Evolutionary conservation across 208 protist species (phyloP).

Genomic region (Endotrypanum monterogeii): DNA sequence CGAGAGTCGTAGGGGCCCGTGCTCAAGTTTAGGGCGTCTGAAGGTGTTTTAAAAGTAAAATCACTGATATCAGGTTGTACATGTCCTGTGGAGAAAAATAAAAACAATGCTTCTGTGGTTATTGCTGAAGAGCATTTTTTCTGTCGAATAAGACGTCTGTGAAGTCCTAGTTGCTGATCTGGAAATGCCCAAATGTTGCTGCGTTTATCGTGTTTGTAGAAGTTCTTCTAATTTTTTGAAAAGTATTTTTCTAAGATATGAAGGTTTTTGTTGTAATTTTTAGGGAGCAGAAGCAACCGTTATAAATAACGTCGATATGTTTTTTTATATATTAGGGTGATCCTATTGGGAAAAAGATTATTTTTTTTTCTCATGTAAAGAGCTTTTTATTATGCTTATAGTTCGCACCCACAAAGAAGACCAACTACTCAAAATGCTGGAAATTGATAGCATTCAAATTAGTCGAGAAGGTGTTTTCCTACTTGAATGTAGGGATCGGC

Average conservation of each 20-base stretch:
- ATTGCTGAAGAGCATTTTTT: too few relatives aligned
- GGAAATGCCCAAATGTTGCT: too few relatives aligned
- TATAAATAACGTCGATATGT: not conserved
- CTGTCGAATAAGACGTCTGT: too few relatives aligned
- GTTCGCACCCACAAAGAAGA: not conserved
- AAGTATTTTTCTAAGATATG: not conserved
- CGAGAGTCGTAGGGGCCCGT: too few relatives aligned
- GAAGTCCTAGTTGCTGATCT: too few relatives aligned
- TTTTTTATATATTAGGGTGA: not conserved
- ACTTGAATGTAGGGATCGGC: not conserved
- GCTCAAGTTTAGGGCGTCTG: too few relatives aligned
- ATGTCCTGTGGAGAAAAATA: too few relatives aligned
- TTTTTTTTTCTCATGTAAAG: not conserved
- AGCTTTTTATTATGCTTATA: not conserved
- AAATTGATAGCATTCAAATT: not conserved
- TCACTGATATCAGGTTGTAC: too few relatives aligned
- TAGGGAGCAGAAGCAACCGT: not conserved
- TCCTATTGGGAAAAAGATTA: too few relatives aligned
- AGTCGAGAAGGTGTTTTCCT: not conserved
- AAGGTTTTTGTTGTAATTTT: not conserved
- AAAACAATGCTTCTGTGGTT: too few relatives aligned
- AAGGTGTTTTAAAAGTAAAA: too few relatives aligned
- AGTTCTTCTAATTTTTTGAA: not conserved
- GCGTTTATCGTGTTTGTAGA: not conserved
- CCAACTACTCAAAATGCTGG: not conserved